phyloP scores from a whole-genome alignment of 495 filamentous ascomycete genomes.

The Talaromyces liani region DNA sequence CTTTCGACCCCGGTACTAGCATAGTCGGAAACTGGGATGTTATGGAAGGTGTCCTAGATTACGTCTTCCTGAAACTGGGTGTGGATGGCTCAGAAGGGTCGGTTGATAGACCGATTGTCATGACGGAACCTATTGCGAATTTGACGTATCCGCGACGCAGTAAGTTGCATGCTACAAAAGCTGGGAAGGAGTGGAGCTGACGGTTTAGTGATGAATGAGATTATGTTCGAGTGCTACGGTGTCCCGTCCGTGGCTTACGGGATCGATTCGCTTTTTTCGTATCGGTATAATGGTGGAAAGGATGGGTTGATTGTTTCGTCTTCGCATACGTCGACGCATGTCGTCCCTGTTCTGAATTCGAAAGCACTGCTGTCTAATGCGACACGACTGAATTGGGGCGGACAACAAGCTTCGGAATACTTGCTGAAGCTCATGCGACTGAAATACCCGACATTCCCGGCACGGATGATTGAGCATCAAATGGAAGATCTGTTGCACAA shows the following conservation, averaged over 20 bases:
- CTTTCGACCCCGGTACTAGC: slow-evolving; percentile 83
- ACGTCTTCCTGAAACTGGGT: slow-evolving; percentile 86
- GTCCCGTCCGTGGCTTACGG: slow-evolving; percentile 85
- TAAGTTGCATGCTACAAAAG: too few species aligned
- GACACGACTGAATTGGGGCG: slow-evolving; percentile 90
- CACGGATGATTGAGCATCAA: slow-evolving; percentile 76
- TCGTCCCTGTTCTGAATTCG: slow-evolving; percentile 85
- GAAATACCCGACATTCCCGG: slow-evolving; percentile 89
- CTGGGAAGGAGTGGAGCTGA: not conserved
- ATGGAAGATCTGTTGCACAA: slow-evolving; percentile 79
- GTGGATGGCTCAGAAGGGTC: slow-evolving; percentile 64
- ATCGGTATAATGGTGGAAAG: slow-evolving; percentile 81
- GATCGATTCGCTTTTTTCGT: slow-evolving; percentile 94
- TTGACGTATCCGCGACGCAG: slow-evolving; percentile 77
- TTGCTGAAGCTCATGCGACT: slow-evolving; percentile 78
- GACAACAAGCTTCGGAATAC: slow-evolving; percentile 82
- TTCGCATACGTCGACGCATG: slow-evolving; percentile 85
- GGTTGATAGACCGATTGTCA: slow-evolving; percentile 80
- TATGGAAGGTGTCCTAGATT: slow-evolving; percentile 87
- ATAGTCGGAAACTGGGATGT: slow-evolving; percentile 97
- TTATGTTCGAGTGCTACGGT: slow-evolving; percentile 89
- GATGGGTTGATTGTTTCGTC: slow-evolving; percentile 87
- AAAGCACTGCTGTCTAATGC: slow-evolving; percentile 78
- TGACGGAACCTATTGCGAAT: slow-evolving; percentile 95
- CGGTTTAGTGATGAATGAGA: slow-evolving; percentile 82